A percentile compares a stretch with the other conserved stretches of the same genome.
phyloP scores from a whole-genome alignment of 805 yeast genomes.

The Wickerhamia fluorescens region DNA sequence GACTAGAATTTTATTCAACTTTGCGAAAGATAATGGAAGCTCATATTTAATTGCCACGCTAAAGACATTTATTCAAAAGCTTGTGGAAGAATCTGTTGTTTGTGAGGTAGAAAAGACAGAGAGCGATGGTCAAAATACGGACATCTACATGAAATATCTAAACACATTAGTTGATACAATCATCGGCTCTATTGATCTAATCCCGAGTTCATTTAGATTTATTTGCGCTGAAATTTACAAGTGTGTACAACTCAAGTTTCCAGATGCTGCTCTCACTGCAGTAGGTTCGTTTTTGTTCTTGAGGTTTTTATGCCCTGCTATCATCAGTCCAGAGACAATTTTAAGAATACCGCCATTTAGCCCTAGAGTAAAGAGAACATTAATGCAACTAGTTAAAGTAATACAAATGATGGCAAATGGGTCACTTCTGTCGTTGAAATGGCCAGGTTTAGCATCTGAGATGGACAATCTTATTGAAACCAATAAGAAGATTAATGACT shows the following conservation, averaged over 20 bases:
- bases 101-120: conserved; percentile 59
- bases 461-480: conserved; percentile 30
- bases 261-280: conserved; percentile 54
- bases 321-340: conserved; percentile 74
- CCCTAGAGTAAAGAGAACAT: conserved; percentile 49
- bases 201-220: conserved; percentile 68
- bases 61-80: conserved; percentile 48
- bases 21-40: conserved; percentile 61
- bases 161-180: conserved; percentile 53
- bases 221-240: conserved; percentile 61
- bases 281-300: conserved; percentile 84
- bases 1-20: conserved; percentile 65
- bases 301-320: conserved; percentile 79
- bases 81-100: conserved; percentile 40
- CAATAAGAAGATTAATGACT: conserved; percentile 21
- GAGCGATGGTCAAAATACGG: conserved; percentile 28
- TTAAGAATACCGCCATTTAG: conserved; percentile 22
- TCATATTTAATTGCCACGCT: conserved; percentile 49
- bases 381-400: conserved; percentile 74
- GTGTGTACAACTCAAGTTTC: conserved; percentile 53
- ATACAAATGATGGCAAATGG: conserved; percentile 86
- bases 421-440: conserved; percentile 55
- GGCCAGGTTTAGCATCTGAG: conserved; percentile 46
- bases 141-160: conserved; percentile 50
- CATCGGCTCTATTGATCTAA: conserved; percentile 41